These are phyloP conservation scores for Cytospora leucostoma DNA, from an alignment of 2,329 filamentous ascomycete genomes.

Conservation along the genomic window DNA sequence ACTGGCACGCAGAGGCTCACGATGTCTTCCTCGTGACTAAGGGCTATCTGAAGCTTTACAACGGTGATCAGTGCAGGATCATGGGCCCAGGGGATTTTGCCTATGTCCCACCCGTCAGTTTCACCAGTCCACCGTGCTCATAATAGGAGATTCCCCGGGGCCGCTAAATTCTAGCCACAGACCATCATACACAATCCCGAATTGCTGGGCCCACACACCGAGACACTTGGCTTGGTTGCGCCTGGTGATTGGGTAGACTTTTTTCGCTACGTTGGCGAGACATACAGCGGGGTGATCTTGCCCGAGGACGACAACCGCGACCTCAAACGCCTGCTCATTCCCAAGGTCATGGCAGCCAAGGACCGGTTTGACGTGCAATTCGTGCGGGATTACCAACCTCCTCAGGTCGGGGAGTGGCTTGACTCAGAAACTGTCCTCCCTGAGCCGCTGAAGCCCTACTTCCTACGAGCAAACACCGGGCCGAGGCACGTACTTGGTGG, in stretches of 20 bases:
- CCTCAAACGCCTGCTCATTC: slow-evolving; percentile 50
- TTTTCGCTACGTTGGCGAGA: slow-evolving; percentile 58
- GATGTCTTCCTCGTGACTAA: slow-evolving; percentile 60
- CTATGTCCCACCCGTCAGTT: slow-evolving; percentile 55
- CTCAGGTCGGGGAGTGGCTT: slow-evolving; percentile 46
- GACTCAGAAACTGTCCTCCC: slow-evolving; percentile 44
- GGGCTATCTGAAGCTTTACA: slow-evolving; percentile 58
- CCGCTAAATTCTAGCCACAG: slow-evolving; percentile 50
- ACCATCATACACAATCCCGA: slow-evolving; percentile 57
- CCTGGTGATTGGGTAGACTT: slow-evolving; percentile 63
- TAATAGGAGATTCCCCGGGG: background rate
- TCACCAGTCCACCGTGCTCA: background rate
- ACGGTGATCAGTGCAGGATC: slow-evolving; percentile 56
- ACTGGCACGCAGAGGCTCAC: slow-evolving; percentile 58
- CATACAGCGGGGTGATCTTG: slow-evolving; percentile 50
- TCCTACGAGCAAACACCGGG: slow-evolving; percentile 52
- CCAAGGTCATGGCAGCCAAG: slow-evolving; percentile 57
- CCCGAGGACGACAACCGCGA: slow-evolving; percentile 56
- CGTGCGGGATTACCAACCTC: slow-evolving; percentile 48
- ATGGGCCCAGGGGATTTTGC: slow-evolving; percentile 59
- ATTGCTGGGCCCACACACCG: slow-evolving; percentile 54
- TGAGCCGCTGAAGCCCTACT: slow-evolving; percentile 46
- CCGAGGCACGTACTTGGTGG: slow-evolving; percentile 49
- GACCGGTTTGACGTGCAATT: slow-evolving; percentile 59
- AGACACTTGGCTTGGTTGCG: slow-evolving; percentile 55